These are phyloP conservation scores for Xylariaceae sp. DNA, from an alignment of 2,329 filamentous ascomycete species.

Conservation along the genomic window DNA sequence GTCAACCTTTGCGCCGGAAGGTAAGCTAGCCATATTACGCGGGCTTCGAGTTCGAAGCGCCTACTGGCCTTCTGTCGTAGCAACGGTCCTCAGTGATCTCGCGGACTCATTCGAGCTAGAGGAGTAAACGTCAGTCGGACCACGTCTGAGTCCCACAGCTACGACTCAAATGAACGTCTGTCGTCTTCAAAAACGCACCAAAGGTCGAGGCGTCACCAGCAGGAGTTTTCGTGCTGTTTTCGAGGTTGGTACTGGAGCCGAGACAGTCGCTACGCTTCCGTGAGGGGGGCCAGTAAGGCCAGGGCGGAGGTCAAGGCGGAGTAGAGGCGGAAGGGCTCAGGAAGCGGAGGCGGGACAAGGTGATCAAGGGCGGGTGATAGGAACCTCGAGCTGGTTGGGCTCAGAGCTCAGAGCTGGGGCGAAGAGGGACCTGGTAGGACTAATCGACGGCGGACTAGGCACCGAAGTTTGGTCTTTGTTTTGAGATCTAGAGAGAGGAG, in stretches of 20 bases:
- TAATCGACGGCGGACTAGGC: conserved; percentile 47
- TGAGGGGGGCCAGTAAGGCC: conserved; percentile 1
- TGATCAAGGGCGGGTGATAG: conserved; percentile 28
- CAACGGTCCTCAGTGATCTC: conserved; percentile 40
- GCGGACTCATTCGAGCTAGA: conserved; percentile 43
- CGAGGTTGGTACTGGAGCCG: conserved; percentile 4
- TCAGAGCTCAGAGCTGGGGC: conserved; percentile 33
- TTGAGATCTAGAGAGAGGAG: conserved; percentile 39
- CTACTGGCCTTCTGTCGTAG: conserved; percentile 40
- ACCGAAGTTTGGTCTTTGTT: conserved; percentile 35
- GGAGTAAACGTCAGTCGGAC: conserved; percentile 8
- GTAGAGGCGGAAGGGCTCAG: conserved; percentile 26
- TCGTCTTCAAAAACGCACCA: conserved; percentile 13
- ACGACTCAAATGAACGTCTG: background rate
- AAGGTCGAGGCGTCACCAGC: conserved; percentile 7
- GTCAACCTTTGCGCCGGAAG: conserved; percentile 38
- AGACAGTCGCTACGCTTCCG: conserved; percentile 6
- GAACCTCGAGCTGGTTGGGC: conserved; percentile 36
- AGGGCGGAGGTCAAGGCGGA: conserved; percentile 21
- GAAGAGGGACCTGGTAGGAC: conserved; percentile 34
- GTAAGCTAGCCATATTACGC: conserved; percentile 45
- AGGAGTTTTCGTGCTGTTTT: conserved; percentile 15
- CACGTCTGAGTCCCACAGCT: background rate
- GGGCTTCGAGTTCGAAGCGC: conserved; percentile 35
- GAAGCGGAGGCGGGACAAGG: conserved; percentile 27